Evolutionary conservation across 441 rosid genomes (phyloP), one percentile per base, ranked within the genome.

Genomic region (Populus trichocarpa): DNA sequence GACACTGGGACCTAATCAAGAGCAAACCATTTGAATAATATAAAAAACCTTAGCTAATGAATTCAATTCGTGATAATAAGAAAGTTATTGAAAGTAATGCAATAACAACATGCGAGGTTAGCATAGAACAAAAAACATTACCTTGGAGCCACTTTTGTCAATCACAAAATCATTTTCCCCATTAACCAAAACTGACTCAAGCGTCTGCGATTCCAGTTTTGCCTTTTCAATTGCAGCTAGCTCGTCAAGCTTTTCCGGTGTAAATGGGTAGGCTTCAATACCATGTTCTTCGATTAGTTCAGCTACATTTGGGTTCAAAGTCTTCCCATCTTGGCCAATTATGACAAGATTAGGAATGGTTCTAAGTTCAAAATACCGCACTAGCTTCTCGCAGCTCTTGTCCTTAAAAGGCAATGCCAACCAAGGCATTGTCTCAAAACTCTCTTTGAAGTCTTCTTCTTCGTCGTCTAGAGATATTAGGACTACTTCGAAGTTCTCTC

Each of bases 401-500:
- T 88, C 88, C 67, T 81, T 32, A 68, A 83, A 80, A n/a, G 88
- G 91, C 67, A 85, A 67, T 20, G 88, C 86, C 33, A 85, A 68
- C 89, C 87, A 84, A 26, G 88, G 88, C 85, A 85, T 81, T 18
- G 72, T 77, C 64, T 78, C 75, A 26, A 87, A 74, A 35, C 66
- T 65, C 6, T 83, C 67, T 53, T 77, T 75, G 70, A 84, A 87
- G 36, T 81, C 57, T 23, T 80, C 79, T 25, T 83, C 79, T 0
- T 83, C 76, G 8, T 73, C 83, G 35, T 91, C 97, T 36, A 90
- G 82, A 16, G 92, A 87, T 67, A 92, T 83, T 74, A 85, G 28
- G 64, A 93, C 91, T 66, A 95, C 67, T 84, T 95, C 97, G 78
- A 93, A 93, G 61, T 77, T 83, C 83, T 88, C 91, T 20, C 86